A percentile compares a stretch with the other conserved stretches of the same genome.
phyloP scores from a whole-genome alignment of 2,329 filamentous ascomycete species.

The Botrytis sinoallii region DNA sequence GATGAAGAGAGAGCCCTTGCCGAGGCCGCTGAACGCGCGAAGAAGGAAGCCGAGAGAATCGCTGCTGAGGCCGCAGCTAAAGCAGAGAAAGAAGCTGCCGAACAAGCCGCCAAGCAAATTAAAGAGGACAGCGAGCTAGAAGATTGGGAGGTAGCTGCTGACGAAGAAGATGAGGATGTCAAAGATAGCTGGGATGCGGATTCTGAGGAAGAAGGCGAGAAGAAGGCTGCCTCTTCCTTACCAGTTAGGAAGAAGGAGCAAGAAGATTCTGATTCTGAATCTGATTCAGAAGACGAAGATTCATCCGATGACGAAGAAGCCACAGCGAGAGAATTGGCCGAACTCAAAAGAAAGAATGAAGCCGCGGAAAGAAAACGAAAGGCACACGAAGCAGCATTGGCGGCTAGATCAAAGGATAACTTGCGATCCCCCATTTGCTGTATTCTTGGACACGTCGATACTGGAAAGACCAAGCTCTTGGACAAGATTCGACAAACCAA shows the following conservation, averaged over 20 bases:
- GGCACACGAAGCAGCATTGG: constrained; percentile 86
- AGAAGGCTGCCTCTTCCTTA: constrained; percentile 34
- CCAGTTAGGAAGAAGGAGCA: constrained; percentile 28
- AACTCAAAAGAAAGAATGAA: constrained; percentile 78
- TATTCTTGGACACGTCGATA: constrained; percentile 99
- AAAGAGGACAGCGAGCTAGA: constrained; percentile 61
- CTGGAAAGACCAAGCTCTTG: constrained; percentile 97
- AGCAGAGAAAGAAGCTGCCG: constrained; percentile 56
- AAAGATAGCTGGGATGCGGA: constrained; percentile 97
- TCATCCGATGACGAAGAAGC: constrained; percentile 63
- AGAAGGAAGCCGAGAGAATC: constrained; percentile 63
- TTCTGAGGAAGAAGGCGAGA: constrained; percentile 62
- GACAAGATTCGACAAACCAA: constrained; percentile 99
- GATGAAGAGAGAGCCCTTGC: constrained; percentile 77
- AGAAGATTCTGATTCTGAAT: constrained; percentile 62
- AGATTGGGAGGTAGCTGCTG: constrained; percentile 85
- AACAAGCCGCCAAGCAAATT: constrained; percentile 53
- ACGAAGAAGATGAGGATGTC: constrained; percentile 70
- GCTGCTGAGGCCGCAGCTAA: constrained; percentile 61
- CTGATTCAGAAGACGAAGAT: constrained; percentile 52
- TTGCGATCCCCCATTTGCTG: constrained; percentile 97
- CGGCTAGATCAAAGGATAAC: constrained; percentile 88
- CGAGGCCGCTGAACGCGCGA: constrained; percentile 72
- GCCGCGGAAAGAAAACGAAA: constrained; percentile 84
- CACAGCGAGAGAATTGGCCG: constrained; percentile 69